Conservation (phyloP, 1,139 yeast species). For the Pichia sp. region DNA sequence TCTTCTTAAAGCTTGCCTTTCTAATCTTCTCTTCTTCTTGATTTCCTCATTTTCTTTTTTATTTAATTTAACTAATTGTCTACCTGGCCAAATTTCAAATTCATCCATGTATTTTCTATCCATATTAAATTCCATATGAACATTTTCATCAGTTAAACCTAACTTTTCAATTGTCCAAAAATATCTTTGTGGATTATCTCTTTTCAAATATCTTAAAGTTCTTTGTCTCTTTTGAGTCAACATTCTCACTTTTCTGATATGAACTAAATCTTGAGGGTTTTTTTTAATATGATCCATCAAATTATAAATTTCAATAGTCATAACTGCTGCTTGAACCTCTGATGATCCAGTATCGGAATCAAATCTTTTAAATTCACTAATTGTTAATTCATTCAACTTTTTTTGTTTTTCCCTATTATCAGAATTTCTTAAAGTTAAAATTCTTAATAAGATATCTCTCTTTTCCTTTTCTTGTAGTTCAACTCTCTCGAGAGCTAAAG, state of each 20-base stretch:
- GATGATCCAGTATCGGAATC: constrained; percentile 93
- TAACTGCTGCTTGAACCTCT: constrained; percentile 90
- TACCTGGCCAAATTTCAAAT: constrained; percentile 72
- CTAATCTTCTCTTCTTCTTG: constrained; percentile 38
- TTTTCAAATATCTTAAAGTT: constrained; percentile 72
- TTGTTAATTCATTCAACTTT: constrained; percentile 59
- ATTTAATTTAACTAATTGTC: constrained; percentile 38
- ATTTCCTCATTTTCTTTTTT: constrained; percentile 37
- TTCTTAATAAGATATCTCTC: constrained; percentile 64
- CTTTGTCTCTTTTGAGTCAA: constrained; percentile 86
- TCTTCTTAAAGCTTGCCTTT: constrained; percentile 30
- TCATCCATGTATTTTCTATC: constrained; percentile 80
- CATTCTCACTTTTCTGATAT: constrained; percentile 67
- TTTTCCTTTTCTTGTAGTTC: constrained; percentile 45
- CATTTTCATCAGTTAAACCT: constrained; percentile 77
- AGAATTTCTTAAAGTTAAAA: constrained; percentile 69
- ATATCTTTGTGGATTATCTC: constrained; percentile 72
- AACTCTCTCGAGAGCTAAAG: constrained; percentile 29
- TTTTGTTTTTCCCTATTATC: constrained; percentile 51
- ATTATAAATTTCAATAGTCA: constrained; percentile 74
- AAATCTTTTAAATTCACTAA: constrained; percentile 69
- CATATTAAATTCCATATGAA: constrained; percentile 76
- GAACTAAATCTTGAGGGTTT: constrained; percentile 66
- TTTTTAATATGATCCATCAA: constrained; percentile 70
- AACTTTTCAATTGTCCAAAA: constrained; percentile 80